Percentiles rank a stretch among this genome's conserved stretches.
These are phyloP conservation scores for Dillenia suffruticosa DNA, from an alignment of 164 flowering plant species.

Conservation along the genomic window DNA sequence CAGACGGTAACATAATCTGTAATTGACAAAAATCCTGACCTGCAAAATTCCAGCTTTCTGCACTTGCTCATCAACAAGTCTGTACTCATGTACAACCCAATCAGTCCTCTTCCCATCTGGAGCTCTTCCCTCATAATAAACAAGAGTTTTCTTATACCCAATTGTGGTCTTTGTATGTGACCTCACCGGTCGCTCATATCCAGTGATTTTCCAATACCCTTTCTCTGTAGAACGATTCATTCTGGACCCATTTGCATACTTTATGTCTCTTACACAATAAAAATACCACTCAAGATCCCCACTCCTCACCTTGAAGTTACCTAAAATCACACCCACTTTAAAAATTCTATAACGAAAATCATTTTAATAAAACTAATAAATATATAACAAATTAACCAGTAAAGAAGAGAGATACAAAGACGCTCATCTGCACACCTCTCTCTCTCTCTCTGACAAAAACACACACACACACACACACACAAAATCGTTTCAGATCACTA, in stretches of 20 bases:
- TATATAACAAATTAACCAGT: too few species aligned
- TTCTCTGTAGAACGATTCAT: slow-evolving; percentile 46
- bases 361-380: too few species aligned
- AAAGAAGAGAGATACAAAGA: too few species aligned
- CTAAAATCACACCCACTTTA: too few species aligned
- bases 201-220: slow-evolving; percentile 64
- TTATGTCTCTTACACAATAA: slow-evolving; percentile 41
- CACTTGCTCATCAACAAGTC: slow-evolving; percentile 40
- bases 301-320: slow-evolving; percentile 17
- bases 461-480: too few species aligned
- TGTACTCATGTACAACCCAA: slow-evolving; percentile 63
- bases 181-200: slow-evolving; percentile 41
- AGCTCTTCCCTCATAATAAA: slow-evolving; percentile 52
- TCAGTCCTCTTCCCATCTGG: slow-evolving; percentile 52
- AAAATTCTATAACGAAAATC: too few species aligned
- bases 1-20: too few species aligned
- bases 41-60: slow-evolving; percentile 21
- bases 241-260: slow-evolving; percentile 55
- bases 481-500: too few species aligned
- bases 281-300: slow-evolving; percentile 56
- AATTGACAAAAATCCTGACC: slow-evolving; percentile 16
- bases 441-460: too few species aligned
- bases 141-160: slow-evolving; percentile 56
- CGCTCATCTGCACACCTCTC: too few species aligned
- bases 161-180: slow-evolving; percentile 18